Conservation (phyloP, 2,329 filamentous ascomycete species). For the Lithohypha guttulata region DNA sequence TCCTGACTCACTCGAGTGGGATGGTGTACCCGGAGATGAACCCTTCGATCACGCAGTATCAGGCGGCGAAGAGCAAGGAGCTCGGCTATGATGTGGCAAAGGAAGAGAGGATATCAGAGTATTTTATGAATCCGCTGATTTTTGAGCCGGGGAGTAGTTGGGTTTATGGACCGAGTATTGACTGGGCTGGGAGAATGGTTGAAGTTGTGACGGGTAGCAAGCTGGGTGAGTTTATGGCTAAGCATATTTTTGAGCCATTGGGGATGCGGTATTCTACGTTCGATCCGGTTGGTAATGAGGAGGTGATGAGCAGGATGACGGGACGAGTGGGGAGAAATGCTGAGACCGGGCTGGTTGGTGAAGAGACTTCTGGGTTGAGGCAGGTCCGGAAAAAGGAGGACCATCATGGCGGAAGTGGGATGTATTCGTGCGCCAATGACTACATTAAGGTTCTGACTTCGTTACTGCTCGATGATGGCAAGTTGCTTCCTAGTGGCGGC, state of each 20-base stretch:
- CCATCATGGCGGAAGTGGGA: slow-evolving; percentile 38
- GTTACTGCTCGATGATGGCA: slow-evolving; percentile 25
- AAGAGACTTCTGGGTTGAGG: slow-evolving; percentile 21
- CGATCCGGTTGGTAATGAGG: slow-evolving; percentile 29
- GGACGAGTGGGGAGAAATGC: slow-evolving; percentile 32
- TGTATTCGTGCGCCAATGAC: slow-evolving; percentile 27
- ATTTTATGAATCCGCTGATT: slow-evolving; percentile 30
- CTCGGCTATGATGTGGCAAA: no score
- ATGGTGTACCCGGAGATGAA: slow-evolving; percentile 10
- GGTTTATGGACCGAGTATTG: slow-evolving; percentile 40
- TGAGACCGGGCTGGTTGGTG: slow-evolving; percentile 28
- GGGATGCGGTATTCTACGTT: slow-evolving; percentile 28
- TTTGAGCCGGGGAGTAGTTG: slow-evolving; percentile 44
- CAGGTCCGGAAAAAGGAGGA: slow-evolving; percentile 27
- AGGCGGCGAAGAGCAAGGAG: no score
- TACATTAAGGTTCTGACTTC: slow-evolving; percentile 26
- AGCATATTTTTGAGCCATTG: slow-evolving; percentile 8
- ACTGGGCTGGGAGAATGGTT: slow-evolving; percentile 45
- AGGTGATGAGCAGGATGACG: slow-evolving; percentile 28
- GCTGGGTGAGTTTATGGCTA: slow-evolving; percentile 2
- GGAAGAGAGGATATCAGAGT: neutral
- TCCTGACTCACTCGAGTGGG: slow-evolving; percentile 18
- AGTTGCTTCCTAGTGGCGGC: slow-evolving; percentile 23
- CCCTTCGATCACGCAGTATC: neutral
- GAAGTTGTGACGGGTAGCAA: slow-evolving; percentile 35